Conservation (phyloP, 805 yeast species). For the Isabelozyma pseudorhagii region DNA sequence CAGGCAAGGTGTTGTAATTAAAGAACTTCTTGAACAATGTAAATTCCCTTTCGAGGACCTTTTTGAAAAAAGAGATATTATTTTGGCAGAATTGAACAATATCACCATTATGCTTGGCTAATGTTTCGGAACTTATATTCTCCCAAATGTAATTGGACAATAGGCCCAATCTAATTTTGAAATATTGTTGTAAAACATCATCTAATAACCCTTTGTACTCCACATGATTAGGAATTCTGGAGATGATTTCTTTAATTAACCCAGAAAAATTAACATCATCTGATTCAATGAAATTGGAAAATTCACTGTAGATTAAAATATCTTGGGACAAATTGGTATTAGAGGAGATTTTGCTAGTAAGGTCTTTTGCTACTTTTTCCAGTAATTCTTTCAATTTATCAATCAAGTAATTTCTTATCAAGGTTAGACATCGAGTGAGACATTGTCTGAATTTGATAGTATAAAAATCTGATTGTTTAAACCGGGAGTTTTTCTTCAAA, state of each 20-base stretch:
- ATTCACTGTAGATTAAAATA: constrained; percentile 66
- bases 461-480: constrained; percentile 69
- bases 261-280: constrained; percentile 25
- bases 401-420: constrained; percentile 65
- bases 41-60: constrained; percentile 59
- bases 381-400: constrained; percentile 37
- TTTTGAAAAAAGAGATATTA: constrained; percentile 57
- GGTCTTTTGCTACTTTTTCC: constrained; percentile 8
- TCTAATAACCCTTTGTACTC: constrained; percentile 66
- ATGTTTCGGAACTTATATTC: constrained; percentile 27
- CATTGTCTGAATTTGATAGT: constrained; percentile 77
- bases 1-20: background rate
- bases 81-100: constrained; percentile 62
- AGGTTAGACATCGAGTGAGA: constrained; percentile 72
- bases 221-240: constrained; percentile 33
- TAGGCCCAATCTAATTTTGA: constrained; percentile 51
- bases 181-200: constrained; percentile 66
- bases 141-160: constrained; percentile 37
- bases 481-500: constrained; percentile 40
- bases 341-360: constrained; percentile 17
- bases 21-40: constrained; percentile 57
- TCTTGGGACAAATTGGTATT: constrained; percentile 44
- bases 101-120: constrained; percentile 17
- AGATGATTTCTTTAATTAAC: constrained; percentile 32
- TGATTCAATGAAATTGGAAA: constrained; percentile 20